Evolutionary conservation across 139 green algal species (phyloP).

Genomic region (Chlorella sp.): DNA sequence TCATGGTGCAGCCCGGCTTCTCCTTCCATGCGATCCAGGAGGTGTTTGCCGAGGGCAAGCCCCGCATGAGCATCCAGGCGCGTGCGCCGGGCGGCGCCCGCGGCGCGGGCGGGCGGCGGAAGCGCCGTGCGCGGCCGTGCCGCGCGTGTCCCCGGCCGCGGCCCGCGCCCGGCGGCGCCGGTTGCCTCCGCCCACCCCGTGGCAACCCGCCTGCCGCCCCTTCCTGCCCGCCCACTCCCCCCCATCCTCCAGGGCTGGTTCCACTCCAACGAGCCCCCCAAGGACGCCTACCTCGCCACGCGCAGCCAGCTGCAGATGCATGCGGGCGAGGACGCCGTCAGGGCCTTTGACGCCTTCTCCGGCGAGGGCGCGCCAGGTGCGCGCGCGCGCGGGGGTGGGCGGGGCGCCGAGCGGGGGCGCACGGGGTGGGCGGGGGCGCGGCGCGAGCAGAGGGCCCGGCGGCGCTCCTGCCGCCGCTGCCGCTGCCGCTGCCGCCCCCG

Average conservation of each 20-base stretch:
- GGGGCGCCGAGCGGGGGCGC: too few relatives aligned
- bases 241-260: conserved; percentile 81
- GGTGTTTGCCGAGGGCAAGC: conserved; percentile 61
- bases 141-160: too few relatives aligned
- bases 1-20: conserved; percentile 77
- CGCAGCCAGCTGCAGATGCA: conserved; percentile 70
- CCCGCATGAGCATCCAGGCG: conserved; percentile 57
- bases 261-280: conserved; percentile 57
- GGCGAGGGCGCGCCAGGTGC: neutral
- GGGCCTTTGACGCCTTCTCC: conserved; percentile 28
- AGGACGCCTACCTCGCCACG: conserved; percentile 57
- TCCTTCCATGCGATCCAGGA: conserved; percentile 86
- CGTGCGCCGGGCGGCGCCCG: neutral
- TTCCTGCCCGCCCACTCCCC: neutral
- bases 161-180: too few relatives aligned
- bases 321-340: conserved; percentile 41
- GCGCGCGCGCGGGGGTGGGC: too few relatives aligned
- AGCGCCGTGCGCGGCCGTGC: neutral
- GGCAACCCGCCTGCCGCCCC: too few relatives aligned
- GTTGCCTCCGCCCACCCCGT: too few relatives aligned
- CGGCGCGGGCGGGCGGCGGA: neutral
- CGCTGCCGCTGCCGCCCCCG: too few relatives aligned
- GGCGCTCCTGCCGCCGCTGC: too few relatives aligned
- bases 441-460: too few relatives aligned
- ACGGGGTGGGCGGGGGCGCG: too few relatives aligned